These are phyloP conservation scores for Schizochytrium sp. DNA, from an alignment of 108 stramenopile species.

Conservation along the genomic window DNA sequence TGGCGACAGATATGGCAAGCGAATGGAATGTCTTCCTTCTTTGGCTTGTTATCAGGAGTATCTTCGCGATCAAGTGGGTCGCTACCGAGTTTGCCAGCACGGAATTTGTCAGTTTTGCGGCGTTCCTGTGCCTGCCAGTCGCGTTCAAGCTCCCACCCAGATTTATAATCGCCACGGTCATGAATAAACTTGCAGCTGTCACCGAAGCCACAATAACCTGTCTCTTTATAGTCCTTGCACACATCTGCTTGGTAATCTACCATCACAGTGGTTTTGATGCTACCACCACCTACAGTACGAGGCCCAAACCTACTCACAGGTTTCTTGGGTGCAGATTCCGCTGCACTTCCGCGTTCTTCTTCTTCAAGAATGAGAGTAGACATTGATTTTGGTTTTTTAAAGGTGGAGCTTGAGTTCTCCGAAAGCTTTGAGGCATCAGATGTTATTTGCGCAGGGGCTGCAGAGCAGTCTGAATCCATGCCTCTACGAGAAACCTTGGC, in stretches of 20 bases:
- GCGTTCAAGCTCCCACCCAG: slow-evolving; percentile 93
- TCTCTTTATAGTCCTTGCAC: slow-evolving; percentile 99
- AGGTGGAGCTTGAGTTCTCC: too few relatives aligned
- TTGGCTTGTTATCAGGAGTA: slow-evolving; percentile 53
- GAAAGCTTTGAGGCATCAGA: too few relatives aligned
- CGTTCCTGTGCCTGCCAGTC: slow-evolving; percentile 93
- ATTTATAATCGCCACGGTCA: slow-evolving; percentile 91
- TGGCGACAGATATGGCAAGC: slow-evolving; percentile 92
- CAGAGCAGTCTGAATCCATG: too few relatives aligned
- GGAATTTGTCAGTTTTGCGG: slow-evolving; percentile 75
- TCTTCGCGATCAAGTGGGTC: neutral
- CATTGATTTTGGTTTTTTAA: too few relatives aligned
- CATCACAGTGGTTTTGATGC: neutral
- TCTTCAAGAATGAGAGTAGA: too few relatives aligned
- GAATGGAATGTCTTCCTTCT: slow-evolving; percentile 84
- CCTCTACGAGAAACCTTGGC: too few relatives aligned
- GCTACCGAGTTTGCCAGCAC: slow-evolving; percentile 35
- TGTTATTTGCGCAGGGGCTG: too few relatives aligned
- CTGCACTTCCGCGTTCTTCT: too few relatives aligned
- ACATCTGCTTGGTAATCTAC: slow-evolving; percentile 98
- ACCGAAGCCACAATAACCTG: slow-evolving; percentile 98
- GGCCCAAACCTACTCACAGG: neutral
- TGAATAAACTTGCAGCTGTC: slow-evolving; percentile 98
- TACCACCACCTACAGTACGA: neutral
- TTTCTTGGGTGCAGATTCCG: neutral